Conservation (phyloP, 352 stramenopile genomes). For the Pythium rishiriense region DNA sequence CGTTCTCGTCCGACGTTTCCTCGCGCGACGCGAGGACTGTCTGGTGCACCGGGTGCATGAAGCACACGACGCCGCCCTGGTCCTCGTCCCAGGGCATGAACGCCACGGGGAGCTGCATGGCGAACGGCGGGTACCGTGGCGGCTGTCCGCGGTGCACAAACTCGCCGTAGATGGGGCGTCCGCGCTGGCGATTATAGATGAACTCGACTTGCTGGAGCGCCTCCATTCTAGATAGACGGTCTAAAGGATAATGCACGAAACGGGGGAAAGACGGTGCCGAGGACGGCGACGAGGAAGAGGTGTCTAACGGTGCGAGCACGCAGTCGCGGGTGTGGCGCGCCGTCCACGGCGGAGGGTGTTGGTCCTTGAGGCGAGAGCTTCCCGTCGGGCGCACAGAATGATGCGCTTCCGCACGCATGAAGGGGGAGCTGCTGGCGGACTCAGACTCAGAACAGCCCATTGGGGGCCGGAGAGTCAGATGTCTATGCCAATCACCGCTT, state of each 20-base stretch:
- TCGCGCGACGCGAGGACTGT: constrained; percentile 40
- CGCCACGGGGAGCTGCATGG: constrained; percentile 61
- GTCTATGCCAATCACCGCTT: constrained; percentile 1
- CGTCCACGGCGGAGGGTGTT: not conserved
- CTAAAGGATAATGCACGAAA: not conserved
- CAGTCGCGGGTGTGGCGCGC: not conserved
- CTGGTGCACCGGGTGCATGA: constrained; percentile 51
- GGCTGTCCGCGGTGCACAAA: constrained; percentile 68
- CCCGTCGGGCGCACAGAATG: constrained; percentile 14
- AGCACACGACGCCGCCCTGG: constrained; percentile 63
- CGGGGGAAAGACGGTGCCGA: not conserved
- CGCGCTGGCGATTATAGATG: constrained; percentile 69
- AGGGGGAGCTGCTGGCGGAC: constrained; percentile 6
- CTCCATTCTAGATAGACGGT: constrained; percentile 21
- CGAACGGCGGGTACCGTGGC: constrained; percentile 68
- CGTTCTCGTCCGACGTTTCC: constrained; percentile 45
- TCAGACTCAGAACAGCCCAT: constrained; percentile 21
- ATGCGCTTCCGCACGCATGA: constrained; percentile 23
- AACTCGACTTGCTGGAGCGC: constrained; percentile 68
- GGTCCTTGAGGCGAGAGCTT: not conserved
- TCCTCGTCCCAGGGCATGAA: constrained; percentile 74
- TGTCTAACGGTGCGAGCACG: not conserved
- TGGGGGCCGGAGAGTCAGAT: constrained; percentile 8
- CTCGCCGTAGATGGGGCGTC: constrained; percentile 49
- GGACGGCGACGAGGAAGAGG: not conserved